These are phyloP conservation scores for Sanghuangporus baumii DNA, from an alignment of 1,284 basidiomycete genomes.

Conservation along the genomic window DNA sequence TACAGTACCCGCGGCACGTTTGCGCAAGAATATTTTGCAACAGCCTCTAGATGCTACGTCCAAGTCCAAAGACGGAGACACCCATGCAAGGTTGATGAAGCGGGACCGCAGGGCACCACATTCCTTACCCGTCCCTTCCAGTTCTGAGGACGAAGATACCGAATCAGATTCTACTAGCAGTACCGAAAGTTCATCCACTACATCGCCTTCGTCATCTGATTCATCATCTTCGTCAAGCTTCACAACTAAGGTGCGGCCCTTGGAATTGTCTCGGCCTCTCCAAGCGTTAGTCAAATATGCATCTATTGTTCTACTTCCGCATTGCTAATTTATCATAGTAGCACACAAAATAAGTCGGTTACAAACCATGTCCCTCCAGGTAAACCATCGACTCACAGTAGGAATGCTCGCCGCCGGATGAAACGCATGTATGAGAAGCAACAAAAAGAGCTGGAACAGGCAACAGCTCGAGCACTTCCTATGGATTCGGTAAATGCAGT, in stretches of 20 bases:
- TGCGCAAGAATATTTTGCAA: no score
- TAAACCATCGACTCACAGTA: slow-evolving; percentile 56
- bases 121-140: neutral
- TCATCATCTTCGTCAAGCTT: slow-evolving; percentile 15
- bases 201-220: slow-evolving; percentile 15
- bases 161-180: neutral
- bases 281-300: slow-evolving; percentile 14
- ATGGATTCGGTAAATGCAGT: slow-evolving; percentile 31
- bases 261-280: neutral
- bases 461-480: slow-evolving; percentile 14
- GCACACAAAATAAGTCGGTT: neutral
- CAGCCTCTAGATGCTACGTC: no score
- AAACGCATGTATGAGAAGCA: slow-evolving; percentile 36
- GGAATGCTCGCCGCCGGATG: slow-evolving; percentile 59
- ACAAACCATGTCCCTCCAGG: slow-evolving; percentile 48
- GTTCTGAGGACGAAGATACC: slow-evolving; percentile 14
- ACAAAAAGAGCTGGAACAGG: slow-evolving; percentile 6
- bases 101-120: neutral
- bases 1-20: no score
- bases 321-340: neutral
- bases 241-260: neutral
- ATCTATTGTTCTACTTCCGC: slow-evolving; percentile 19
- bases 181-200: neutral
- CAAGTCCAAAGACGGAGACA: no score
- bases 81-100: neutral